These are phyloP conservation scores for Coemansia biformis DNA, from an alignment of 192 early-diverging fungal species.

Conservation along the genomic window DNA sequence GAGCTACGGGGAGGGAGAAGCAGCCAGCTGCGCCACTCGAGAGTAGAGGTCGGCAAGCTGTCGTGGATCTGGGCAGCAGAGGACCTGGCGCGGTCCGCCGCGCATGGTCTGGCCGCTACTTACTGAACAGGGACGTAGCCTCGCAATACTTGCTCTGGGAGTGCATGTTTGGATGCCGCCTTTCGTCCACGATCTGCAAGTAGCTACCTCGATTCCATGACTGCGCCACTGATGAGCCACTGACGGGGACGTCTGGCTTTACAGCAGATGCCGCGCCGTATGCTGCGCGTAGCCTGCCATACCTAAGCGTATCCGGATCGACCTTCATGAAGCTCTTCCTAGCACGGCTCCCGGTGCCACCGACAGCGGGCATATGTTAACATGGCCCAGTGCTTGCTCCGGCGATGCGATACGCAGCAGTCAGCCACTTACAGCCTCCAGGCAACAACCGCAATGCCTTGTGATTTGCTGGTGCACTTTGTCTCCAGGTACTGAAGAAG, in stretches of 20 bases:
- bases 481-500: conserved; percentile 23
- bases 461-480: background rate
- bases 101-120: background rate
- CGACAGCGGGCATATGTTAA: too few relatives aligned
- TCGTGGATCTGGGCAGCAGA: too few relatives aligned
- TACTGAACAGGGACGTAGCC: conserved; percentile 72
- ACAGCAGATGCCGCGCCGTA: too few relatives aligned
- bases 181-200: conserved; percentile 68
- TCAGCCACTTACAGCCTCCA: conserved; percentile 11
- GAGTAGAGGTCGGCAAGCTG: too few relatives aligned
- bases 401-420: too few relatives aligned
- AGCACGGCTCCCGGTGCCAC: too few relatives aligned
- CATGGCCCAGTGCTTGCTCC: too few relatives aligned
- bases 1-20: conserved; percentile 7
- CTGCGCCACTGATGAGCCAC: background rate
- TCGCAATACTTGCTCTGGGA: conserved; percentile 57
- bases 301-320: conserved; percentile 19
- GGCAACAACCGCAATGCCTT: background rate
- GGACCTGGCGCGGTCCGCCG: too few relatives aligned
- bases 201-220: conserved; percentile 52
- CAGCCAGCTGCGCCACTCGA: too few relatives aligned
- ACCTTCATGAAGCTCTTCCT: conserved; percentile 29
- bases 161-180: conserved; percentile 80
- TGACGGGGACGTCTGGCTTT: too few relatives aligned
- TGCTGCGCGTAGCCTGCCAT: background rate